phyloP scores from a whole-genome alignment of 352 stramenopile genomes.

The Stramenopiles sp. region DNA sequence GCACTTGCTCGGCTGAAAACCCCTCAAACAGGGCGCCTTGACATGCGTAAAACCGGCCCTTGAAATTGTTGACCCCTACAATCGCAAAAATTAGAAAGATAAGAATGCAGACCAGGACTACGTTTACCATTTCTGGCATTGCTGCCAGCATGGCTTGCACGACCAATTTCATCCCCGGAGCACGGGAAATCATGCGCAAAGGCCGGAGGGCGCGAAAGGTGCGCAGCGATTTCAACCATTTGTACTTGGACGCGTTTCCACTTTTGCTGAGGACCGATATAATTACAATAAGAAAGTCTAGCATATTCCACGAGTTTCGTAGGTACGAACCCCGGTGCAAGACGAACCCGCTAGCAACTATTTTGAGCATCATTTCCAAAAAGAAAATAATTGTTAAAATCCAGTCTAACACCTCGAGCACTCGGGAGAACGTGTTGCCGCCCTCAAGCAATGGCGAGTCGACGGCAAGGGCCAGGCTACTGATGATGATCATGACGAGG shows the following conservation, averaged over 20 bases:
- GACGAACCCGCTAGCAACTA: conserved; percentile 52
- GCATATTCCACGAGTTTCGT: conserved; percentile 55
- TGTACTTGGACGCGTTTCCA: not conserved
- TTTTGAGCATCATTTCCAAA: conserved; percentile 64
- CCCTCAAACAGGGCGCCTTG: too few relatives aligned
- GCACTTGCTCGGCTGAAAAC: too few relatives aligned
- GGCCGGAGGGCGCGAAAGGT: conserved; percentile 53
- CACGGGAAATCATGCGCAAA: conserved; percentile 30
- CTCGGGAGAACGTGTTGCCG: conserved; percentile 24
- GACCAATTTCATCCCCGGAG: conserved; percentile 30
- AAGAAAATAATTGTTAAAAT: conserved; percentile 50
- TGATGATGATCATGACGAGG: conserved; percentile 50
- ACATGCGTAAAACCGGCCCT: conserved; percentile 15
- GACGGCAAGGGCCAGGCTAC: conserved; percentile 51
- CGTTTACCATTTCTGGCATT: conserved; percentile 30
- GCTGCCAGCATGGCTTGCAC: conserved; percentile 31
- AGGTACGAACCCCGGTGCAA: conserved; percentile 47
- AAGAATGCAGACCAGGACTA: conserved; percentile 24
- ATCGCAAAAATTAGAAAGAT: conserved; percentile 22
- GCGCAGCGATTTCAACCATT: conserved; percentile 26
- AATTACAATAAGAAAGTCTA: conserved; percentile 63
- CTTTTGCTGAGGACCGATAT: conserved; percentile 36
- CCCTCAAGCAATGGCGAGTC: conserved; percentile 55
- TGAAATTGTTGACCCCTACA: conserved; percentile 19
- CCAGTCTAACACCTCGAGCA: conserved; percentile 44